These are phyloP conservation scores for Suillus variegatus DNA, from an alignment of 768 basidiomycete genomes.

Conservation along the genomic window DNA sequence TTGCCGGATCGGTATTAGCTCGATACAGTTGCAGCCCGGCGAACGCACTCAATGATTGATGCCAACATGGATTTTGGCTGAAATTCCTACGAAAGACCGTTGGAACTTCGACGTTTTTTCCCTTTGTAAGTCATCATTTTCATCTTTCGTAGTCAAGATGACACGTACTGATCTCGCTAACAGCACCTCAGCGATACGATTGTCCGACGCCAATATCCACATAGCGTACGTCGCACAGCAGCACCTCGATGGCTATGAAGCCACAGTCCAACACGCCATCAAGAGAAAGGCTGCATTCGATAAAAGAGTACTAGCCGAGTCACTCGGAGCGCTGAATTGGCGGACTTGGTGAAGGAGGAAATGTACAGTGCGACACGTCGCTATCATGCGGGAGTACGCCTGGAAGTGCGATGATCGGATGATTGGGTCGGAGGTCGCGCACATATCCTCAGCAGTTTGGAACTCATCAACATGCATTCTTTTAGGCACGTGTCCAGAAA, in stretches of 20 bases:
- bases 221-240: too few relatives aligned
- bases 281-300: too few relatives aligned
- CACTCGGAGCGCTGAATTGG: constrained; percentile 60
- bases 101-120: constrained; percentile 30
- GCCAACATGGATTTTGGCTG: constrained; percentile 18
- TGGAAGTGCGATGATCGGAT: constrained; percentile 25
- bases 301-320: too few relatives aligned
- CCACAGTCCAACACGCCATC: too few relatives aligned
- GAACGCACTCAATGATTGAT: constrained; percentile 17
- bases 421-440: not conserved
- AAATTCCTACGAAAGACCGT: constrained; percentile 23
- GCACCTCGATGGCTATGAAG: too few relatives aligned
- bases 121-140: constrained; percentile 39
- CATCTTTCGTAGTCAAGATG: constrained; percentile 12
- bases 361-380: constrained; percentile 90
- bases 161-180: too few relatives aligned
- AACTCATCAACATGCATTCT: constrained; percentile 96
- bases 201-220: too few relatives aligned
- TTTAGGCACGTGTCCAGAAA: constrained; percentile 97
- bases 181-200: too few relatives aligned
- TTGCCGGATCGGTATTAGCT: constrained; percentile 26
- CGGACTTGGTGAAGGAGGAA: constrained; percentile 76
- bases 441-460: constrained; percentile 82
- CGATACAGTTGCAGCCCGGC: constrained; percentile 19
- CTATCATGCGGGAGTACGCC: constrained; percentile 77